Percentiles rank a stretch among this genome's conserved stretches.
These are phyloP conservation scores for Penicillium canescens DNA, from an alignment of 495 filamentous ascomycete species.

Conservation along the genomic window DNA sequence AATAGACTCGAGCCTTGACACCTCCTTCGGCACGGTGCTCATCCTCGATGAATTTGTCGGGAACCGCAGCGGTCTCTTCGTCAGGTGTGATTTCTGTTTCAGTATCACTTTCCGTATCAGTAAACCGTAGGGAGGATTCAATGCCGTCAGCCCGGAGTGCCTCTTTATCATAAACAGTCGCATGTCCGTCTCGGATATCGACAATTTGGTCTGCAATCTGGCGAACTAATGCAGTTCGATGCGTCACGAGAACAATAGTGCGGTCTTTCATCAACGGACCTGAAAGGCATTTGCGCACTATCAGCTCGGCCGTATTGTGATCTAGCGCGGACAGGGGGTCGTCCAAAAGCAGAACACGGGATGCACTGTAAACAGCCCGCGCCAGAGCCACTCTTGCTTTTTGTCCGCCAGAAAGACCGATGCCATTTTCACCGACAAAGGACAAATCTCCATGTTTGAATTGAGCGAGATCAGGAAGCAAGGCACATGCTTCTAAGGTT, in stretches of 20 bases:
- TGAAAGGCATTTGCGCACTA: conserved; percentile 66
- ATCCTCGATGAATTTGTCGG: conserved; percentile 81
- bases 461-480: conserved; percentile 62
- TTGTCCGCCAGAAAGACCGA: conserved; percentile 71
- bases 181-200: conserved; percentile 59
- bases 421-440: conserved; percentile 69
- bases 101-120: conserved; percentile 31
- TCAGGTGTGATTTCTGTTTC: conserved; percentile 38
- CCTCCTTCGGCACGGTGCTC: conserved; percentile 75
- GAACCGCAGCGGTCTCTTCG: conserved; percentile 51
- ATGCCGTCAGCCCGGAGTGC: conserved; percentile 18
- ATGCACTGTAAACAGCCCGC: conserved; percentile 67
- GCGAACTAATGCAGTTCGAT: conserved; percentile 69
- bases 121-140: conserved; percentile 13
- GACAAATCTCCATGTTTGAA: conserved; percentile 68
- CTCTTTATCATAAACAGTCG: conserved; percentile 46
- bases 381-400: conserved; percentile 68
- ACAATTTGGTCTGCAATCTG: conserved; percentile 67
- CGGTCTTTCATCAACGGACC: conserved; percentile 64
- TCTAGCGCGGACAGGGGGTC: conserved; percentile 70
- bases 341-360: conserved; percentile 65
- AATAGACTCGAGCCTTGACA: conserved; percentile 73
- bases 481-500: conserved; percentile 62
- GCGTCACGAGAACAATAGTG: conserved; percentile 72
- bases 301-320: conserved; percentile 73